Evolutionary conservation across 83 land plant genomes (phyloP), one percentile per base, ranked within the genome.

Genomic region (Thuja plicata): DNA sequence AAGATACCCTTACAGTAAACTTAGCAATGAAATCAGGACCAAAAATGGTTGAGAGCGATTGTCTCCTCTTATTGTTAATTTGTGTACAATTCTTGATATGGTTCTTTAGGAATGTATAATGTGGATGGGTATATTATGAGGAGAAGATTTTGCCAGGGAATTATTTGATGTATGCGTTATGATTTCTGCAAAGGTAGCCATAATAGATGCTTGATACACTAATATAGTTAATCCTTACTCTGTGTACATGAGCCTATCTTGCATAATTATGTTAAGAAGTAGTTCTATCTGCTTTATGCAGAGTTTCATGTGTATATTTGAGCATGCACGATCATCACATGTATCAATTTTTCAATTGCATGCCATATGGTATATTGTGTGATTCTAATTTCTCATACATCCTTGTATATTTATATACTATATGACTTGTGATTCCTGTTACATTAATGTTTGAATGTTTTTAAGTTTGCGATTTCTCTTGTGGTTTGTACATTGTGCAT

Each of bases 81-180:
- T 79, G 79, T 66, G 40, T 2, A 76, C 35, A 76, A 32, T 76
- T 8, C 17, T 8, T 76, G 35, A 17, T 76, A 76, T 76, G 79
- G 15, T 15, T 76, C 13, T 76, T 3, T 76, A 76, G 79, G 38
- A 76, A 32, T 35, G 35, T 15, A 35, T 24, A 66, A 76, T 17
- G 40, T 15, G 38, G 79, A 76, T 32, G 35, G 17, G 17, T 76
- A 76, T 76, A 24, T 32, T 34, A 76, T 46, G n/a, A 46, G 7
- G 55, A 46, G 55, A 83, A 83, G 7, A 83, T 27, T 9, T 83
- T 84, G 38, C 40, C 54, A 52, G 85, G 86, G 86, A 84, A 84
- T 0, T 38, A 16, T 50, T 84, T 84, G 38, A 54, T 52, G 1
- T 52, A 34, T 35, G 35, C 34, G 86, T 54, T 84, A 16, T 32